phyloP scores from a whole-genome alignment of 2,329 filamentous ascomycete species.

The Aspergillus bombycis region DNA sequence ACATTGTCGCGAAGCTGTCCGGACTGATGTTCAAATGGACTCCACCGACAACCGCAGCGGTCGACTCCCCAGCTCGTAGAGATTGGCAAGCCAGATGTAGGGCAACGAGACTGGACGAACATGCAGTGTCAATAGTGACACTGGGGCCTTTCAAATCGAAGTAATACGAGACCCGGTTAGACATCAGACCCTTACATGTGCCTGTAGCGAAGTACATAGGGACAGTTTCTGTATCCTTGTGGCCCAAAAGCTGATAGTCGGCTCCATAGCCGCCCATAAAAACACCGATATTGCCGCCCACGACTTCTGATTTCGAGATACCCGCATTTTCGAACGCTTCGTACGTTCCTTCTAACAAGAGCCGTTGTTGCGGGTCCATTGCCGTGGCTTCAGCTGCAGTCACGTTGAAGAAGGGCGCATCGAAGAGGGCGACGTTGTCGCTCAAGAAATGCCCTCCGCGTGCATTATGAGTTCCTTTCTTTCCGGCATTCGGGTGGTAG shows the following conservation, averaged over 20 bases:
- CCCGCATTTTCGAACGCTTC: conserved; percentile 32
- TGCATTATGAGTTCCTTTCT: conserved; percentile 27
- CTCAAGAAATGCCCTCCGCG: conserved; percentile 25
- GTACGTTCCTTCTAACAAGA: conserved; percentile 32
- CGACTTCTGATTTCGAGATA: neutral
- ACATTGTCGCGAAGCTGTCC: conserved; percentile 41
- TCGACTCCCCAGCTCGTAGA: neutral
- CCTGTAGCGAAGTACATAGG: neutral
- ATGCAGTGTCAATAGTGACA: conserved; percentile 29
- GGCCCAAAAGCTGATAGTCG: neutral
- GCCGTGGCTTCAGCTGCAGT: conserved; percentile 29
- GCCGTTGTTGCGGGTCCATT: conserved; percentile 34
- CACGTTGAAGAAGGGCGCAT: conserved; percentile 40
- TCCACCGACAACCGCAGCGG: neutral
- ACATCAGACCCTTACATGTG: neutral
- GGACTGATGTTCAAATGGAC: neutral
- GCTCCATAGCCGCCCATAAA: neutral
- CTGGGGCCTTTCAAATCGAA: conserved; percentile 30
- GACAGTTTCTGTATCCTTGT: neutral
- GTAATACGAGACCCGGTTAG: neutral
- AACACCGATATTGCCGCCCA: neutral
- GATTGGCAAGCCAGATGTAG: conserved; percentile 32
- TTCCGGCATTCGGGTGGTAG: conserved; percentile 24
- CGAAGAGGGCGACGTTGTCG: conserved; percentile 31
- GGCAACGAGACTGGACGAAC: conserved; percentile 31